Conservation (phyloP, 2,329 filamentous ascomycete genomes). For the Simplicillium aogashimaense region DNA sequence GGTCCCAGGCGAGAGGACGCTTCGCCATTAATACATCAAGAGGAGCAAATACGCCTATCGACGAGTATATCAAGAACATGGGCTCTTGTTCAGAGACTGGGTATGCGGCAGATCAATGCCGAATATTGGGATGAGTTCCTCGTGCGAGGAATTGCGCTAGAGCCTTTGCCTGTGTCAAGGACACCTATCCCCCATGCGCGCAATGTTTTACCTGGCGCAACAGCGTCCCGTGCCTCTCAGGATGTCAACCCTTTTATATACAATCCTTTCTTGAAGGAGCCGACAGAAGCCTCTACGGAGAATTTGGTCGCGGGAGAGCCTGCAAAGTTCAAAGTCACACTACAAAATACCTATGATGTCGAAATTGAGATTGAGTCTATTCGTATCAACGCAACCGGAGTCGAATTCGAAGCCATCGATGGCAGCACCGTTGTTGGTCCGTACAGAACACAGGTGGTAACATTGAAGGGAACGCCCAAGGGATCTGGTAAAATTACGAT, state of each 20-base stretch:
- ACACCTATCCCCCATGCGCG: constrained; percentile 57
- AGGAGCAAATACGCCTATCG: constrained; percentile 78
- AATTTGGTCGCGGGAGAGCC: constrained; percentile 71
- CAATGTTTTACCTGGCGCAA: constrained; percentile 40
- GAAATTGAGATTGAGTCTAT: constrained; percentile 83
- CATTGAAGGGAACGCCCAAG: constrained; percentile 58
- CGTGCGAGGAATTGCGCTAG: constrained; percentile 64
- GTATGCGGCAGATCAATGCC: constrained; percentile 58
- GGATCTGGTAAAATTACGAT: constrained; percentile 60
- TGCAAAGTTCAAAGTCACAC: constrained; percentile 67
- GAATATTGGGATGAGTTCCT: constrained; percentile 98
- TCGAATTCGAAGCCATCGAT: constrained; percentile 56
- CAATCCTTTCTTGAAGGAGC: constrained; percentile 75
- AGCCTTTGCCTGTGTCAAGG: constrained; percentile 48
- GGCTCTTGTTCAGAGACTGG: constrained; percentile 64
- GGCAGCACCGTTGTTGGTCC: constrained; percentile 65
- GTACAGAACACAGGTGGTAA: constrained; percentile 71
- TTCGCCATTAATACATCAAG: constrained; percentile 59
- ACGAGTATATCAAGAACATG: constrained; percentile 82
- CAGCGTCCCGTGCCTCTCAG: constrained; percentile 41
- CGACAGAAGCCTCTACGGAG: constrained; percentile 49
- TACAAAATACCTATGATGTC: constrained; percentile 93
- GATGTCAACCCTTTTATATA: constrained; percentile 84
- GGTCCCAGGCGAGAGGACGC: constrained; percentile 58
- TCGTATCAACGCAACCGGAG: constrained; percentile 62